phyloP scores from a whole-genome alignment of 495 filamentous ascomycete species.

The Xylaria longipes region DNA sequence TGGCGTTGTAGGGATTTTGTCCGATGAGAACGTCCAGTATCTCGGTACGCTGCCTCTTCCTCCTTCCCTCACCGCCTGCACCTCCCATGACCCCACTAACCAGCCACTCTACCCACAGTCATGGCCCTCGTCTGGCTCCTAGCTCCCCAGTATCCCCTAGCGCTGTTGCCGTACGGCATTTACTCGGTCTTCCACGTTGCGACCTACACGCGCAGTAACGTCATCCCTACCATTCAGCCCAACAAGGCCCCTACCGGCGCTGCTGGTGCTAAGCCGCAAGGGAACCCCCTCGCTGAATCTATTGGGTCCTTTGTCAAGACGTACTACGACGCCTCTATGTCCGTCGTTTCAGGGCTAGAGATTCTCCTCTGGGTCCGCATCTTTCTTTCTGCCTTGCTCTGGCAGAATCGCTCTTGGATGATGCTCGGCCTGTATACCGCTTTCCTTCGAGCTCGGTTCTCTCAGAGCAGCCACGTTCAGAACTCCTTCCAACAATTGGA shows the following conservation, averaged over 20 bases:
- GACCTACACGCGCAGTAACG: constrained; percentile 76
- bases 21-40: constrained; percentile 98
- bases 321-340: constrained; percentile 93
- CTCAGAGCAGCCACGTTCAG: constrained; percentile 92
- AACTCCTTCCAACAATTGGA: constrained; percentile 74
- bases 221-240: constrained; percentile 69
- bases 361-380: constrained; percentile 84
- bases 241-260: constrained; percentile 54
- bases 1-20: constrained; percentile 66
- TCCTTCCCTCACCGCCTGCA: constrained; percentile 18
- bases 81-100: constrained; percentile 21
- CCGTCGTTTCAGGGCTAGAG: constrained; percentile 77
- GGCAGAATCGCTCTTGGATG: constrained; percentile 90
- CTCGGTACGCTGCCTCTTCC: constrained; percentile 68
- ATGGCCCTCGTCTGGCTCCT: constrained; percentile 98
- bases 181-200: constrained; percentile 98
- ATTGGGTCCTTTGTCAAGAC: constrained; percentile 95
- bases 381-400: constrained; percentile 76
- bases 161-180: constrained; percentile 91
- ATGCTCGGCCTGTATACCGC: constrained; percentile 82
- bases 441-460: constrained; percentile 88
- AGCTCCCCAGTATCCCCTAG: constrained; percentile 83
- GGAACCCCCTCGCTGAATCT: constrained; percentile 73
- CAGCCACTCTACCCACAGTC: constrained; percentile 52
- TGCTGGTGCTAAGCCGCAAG: constrained; percentile 64